phyloP scores from a whole-genome alignment of 352 stramenopile genomes.

The Blastocystis sp. region DNA sequence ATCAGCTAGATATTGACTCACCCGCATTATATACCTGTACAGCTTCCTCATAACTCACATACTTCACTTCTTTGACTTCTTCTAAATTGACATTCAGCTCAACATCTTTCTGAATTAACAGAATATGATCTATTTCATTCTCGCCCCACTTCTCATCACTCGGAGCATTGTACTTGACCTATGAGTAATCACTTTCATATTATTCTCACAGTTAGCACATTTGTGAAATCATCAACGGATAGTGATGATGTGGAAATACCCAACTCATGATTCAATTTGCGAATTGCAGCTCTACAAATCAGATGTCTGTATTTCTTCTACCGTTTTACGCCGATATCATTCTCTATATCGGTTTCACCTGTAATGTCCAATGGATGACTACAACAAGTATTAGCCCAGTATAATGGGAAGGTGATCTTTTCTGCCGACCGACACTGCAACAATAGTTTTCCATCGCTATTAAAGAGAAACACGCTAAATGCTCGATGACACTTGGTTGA shows the following conservation, averaged over 20 bases:
- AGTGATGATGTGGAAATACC: slow-evolving; percentile 82
- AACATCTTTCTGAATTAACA: slow-evolving; percentile 78
- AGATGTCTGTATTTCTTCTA: slow-evolving; percentile 66
- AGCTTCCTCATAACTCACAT: slow-evolving; percentile 72
- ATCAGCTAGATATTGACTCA: background rate
- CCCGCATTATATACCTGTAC: slow-evolving; percentile 31
- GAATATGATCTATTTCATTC: slow-evolving; percentile 96
- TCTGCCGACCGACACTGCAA: slow-evolving; percentile 79
- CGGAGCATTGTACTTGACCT: slow-evolving; percentile 88
- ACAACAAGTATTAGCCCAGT: slow-evolving; percentile 99
- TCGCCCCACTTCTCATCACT: slow-evolving; percentile 85
- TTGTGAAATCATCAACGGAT: slow-evolving; percentile 79
- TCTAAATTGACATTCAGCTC: slow-evolving; percentile 81
- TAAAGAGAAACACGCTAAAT: slow-evolving; percentile 81
- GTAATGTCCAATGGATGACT: slow-evolving; percentile 87
- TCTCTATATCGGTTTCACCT: slow-evolving; percentile 76
- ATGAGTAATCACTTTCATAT: too few relatives aligned
- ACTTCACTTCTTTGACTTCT: slow-evolving; percentile 82
- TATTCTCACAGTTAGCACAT: slow-evolving; percentile 87
- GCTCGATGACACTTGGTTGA: slow-evolving; percentile 75
- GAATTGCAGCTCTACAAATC: slow-evolving; percentile 76
- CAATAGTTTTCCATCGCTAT: slow-evolving; percentile 70
- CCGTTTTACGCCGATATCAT: slow-evolving; percentile 75
- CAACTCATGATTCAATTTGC: slow-evolving; percentile 95
- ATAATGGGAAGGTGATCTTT: slow-evolving; percentile 97